These are phyloP conservation scores for Fusarium devonianum DNA, from an alignment of 2,329 filamentous ascomycete genomes.

Conservation along the genomic window DNA sequence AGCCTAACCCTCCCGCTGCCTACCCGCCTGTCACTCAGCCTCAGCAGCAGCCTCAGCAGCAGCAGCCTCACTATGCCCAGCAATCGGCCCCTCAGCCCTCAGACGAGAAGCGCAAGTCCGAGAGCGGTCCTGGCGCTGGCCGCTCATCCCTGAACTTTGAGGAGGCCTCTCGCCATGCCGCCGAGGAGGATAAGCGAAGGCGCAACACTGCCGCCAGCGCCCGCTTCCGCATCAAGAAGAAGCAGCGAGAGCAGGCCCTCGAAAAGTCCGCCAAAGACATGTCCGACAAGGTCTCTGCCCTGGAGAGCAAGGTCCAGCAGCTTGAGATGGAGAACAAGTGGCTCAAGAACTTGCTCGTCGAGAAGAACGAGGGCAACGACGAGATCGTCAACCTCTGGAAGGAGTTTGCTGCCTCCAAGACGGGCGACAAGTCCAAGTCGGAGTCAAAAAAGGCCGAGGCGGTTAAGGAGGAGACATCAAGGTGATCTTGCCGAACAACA, in stretches of 20 bases:
- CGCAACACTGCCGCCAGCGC: constrained; percentile 89
- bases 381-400: constrained; percentile 60
- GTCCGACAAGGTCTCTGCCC: constrained; percentile 75
- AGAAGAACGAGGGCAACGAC: constrained; percentile 75
- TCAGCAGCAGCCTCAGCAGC: constrained; percentile 40
- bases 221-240: constrained; percentile 94
- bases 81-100: constrained; percentile 41
- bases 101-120: constrained; percentile 57
- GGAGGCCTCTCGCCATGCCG: constrained; percentile 74
- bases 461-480: constrained; percentile 40
- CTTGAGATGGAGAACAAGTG: constrained; percentile 86
- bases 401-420: constrained; percentile 53
- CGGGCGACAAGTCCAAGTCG: constrained; percentile 44
- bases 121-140: constrained; percentile 49
- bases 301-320: constrained; percentile 77
- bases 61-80: constrained; percentile 42
- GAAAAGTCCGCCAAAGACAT: constrained; percentile 85
- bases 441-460: constrained; percentile 36
- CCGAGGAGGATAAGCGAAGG: constrained; percentile 89
- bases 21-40: constrained; percentile 53
- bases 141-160: constrained; percentile 67
- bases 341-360: constrained; percentile 80
- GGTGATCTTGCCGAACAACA: constrained; percentile 18
- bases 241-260: constrained; percentile 87
- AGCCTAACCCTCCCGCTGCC: constrained; percentile 58